Evolutionary conservation across 1,284 basidiomycete genomes (phyloP), one percentile per base, ranked within the genome.

Genomic region (Xerocomus cyaneibrunnescens): DNA sequence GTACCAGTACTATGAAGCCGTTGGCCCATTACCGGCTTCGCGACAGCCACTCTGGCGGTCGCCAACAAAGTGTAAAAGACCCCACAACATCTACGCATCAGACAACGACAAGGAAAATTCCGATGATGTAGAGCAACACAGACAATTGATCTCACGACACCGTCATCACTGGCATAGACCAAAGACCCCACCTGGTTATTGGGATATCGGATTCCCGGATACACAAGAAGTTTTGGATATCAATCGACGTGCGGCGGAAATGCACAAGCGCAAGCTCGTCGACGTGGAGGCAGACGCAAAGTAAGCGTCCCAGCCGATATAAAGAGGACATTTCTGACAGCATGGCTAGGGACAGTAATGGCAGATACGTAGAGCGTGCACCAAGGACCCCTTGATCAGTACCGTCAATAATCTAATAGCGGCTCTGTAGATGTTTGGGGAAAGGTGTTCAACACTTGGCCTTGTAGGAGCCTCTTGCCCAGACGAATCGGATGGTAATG

Each of bases 151-250:
- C 45, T 94, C 92, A 21, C 80, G 89, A 25, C 92, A 94, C 71
- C 80, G 92, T 25, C 75, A 83, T 57, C 75, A 82, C 38, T 92
- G 88, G 87, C 76, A 77, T 28, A 77, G 83, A 39, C 76, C 85
- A 1, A 78, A 75, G 39, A 94, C 92, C 0, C 94, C 94, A 16
- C 92, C 92, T 1, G 84, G 83, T 21, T 95, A 89, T 68, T 92
- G 90, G 91, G 77, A 87, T 56, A 93, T 95, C 50, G 89, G 86
- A 1, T 95, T 97, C 64, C 94, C 94, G 1, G 76, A 77, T 56
- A 94, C 94, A 3, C 92, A 94, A 67, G 80, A 89, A 61, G 86
- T 84, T 16, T 76, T 74, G 37, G 77, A 76, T 45, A 89, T 94
- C 57, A 95, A 95, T 66, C 73, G 74, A 50, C 72, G 73, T 51